Percentiles rank a stretch among this genome's conserved stretches.
Conservation (phyloP, 805 yeast species). For the Metschnikowia sp. region DNA sequence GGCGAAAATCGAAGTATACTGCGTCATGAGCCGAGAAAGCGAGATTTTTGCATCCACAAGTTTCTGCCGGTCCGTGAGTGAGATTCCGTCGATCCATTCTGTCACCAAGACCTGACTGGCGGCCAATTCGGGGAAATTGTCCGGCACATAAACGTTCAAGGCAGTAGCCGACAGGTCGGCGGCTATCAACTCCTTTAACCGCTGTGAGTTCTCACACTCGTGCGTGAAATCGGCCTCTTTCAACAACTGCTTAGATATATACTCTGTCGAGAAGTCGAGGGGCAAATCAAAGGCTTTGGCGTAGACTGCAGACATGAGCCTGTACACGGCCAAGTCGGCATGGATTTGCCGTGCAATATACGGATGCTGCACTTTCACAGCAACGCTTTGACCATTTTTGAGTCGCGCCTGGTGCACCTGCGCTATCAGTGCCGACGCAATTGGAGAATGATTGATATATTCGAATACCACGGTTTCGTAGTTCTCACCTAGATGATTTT, state of each 20-base stretch:
- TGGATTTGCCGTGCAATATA: slow-evolving; percentile 57
- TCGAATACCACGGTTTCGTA: slow-evolving; percentile 40
- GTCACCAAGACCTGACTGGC: slow-evolving; percentile 53
- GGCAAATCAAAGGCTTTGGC: slow-evolving; percentile 64
- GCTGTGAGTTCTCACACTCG: slow-evolving; percentile 53
- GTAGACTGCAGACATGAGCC: slow-evolving; percentile 48
- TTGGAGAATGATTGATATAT: slow-evolving; percentile 50
- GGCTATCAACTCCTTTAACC: slow-evolving; percentile 34
- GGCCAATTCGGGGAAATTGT: slow-evolving; percentile 43
- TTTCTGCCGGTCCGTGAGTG: slow-evolving; percentile 46
- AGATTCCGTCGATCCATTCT: slow-evolving; percentile 77
- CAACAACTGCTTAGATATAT: slow-evolving; percentile 52
- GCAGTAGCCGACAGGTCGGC: slow-evolving; percentile 39
- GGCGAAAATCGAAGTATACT: slow-evolving; percentile 49
- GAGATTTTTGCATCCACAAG: slow-evolving; percentile 41
- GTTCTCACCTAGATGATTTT: slow-evolving; percentile 38
- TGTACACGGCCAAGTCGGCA: slow-evolving; percentile 61
- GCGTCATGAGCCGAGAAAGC: slow-evolving; percentile 42
- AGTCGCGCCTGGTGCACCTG: slow-evolving; percentile 61
- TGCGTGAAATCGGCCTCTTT: slow-evolving; percentile 61
- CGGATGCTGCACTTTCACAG: slow-evolving; percentile 64
- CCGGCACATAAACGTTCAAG: slow-evolving; percentile 54
- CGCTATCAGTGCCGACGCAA: slow-evolving; percentile 75
- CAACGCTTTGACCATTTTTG: slow-evolving; percentile 40
- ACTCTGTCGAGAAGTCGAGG: slow-evolving; percentile 50